Conservation (phyloP, 805 yeast genomes). For the Sugiyamaella americana region DNA sequence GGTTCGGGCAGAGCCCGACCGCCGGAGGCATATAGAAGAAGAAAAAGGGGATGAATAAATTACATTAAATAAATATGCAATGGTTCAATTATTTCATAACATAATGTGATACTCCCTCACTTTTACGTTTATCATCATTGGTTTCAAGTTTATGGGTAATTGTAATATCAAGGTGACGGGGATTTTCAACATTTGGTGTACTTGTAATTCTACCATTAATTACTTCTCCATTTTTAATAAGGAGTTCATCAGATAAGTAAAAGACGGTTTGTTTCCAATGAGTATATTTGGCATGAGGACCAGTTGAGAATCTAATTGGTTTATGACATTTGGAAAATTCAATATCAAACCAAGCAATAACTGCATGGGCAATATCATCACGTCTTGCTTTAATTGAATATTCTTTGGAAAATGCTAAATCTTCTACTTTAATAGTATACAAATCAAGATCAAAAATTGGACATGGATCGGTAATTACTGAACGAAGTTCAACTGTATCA, state of each 20-base stretch:
- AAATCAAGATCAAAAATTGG: slow-evolving; percentile 78
- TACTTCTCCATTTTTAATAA: slow-evolving; percentile 66
- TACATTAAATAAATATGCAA: slow-evolving; percentile 4
- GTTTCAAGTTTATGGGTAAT: slow-evolving; percentile 50
- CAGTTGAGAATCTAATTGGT: slow-evolving; percentile 76
- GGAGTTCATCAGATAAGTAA: slow-evolving; percentile 76
- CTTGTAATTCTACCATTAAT: slow-evolving; percentile 67
- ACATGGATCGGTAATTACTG: slow-evolving; percentile 67
- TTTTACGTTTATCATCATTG: slow-evolving; percentile 45
- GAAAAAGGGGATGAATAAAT: not conserved
- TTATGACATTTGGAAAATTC: slow-evolving; percentile 57
- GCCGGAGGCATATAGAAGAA: not conserved
- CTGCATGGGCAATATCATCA: slow-evolving; percentile 79
- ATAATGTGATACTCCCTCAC: slow-evolving; percentile 56
- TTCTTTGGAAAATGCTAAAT: slow-evolving; percentile 66
- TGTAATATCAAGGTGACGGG: slow-evolving; percentile 84
- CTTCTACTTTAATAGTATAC: slow-evolving; percentile 79
- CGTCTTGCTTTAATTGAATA: slow-evolving; percentile 69
- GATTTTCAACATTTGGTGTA: slow-evolving; percentile 70
- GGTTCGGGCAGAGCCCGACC: not conserved
- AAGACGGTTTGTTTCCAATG: slow-evolving; percentile 99
- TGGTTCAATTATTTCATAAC: slow-evolving; percentile 40
- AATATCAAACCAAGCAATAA: slow-evolving; percentile 92
- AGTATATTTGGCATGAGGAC: slow-evolving; percentile 89
- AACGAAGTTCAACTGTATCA: slow-evolving; percentile 79